These are phyloP conservation scores for Capsicum chinense DNA, from an alignment of 257 asterid species.

Conservation along the genomic window DNA sequence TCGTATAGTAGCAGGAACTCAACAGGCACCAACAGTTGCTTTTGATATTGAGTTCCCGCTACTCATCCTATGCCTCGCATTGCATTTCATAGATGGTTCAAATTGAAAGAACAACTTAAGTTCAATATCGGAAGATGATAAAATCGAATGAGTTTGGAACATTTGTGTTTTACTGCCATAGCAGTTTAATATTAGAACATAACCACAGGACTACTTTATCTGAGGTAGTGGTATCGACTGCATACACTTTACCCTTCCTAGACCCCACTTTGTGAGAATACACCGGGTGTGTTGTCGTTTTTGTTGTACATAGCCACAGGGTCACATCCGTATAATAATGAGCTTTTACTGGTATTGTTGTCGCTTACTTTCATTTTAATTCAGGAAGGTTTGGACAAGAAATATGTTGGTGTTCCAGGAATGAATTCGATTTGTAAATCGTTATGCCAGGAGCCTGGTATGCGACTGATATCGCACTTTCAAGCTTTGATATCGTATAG, in stretches of 20 bases:
- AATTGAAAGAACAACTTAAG: background rate
- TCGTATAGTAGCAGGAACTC: no score
- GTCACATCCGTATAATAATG: background rate
- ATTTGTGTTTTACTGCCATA: background rate
- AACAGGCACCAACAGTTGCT: background rate
- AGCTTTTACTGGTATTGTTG: background rate
- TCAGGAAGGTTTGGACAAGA: conserved; percentile 68
- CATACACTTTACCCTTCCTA: no score
- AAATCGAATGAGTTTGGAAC: background rate
- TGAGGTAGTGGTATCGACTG: no score
- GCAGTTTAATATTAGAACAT: background rate
- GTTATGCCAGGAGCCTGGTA: conserved; percentile 78
- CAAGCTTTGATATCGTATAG: background rate
- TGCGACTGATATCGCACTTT: conserved; percentile 25
- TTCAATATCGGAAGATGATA: background rate
- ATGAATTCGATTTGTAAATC: conserved; percentile 89
- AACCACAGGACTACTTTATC: background rate
- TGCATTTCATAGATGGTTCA: background rate
- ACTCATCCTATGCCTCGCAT: background rate
- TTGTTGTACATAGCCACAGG: background rate
- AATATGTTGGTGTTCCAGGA: conserved; percentile 87
- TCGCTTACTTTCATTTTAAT: conserved; percentile 38
- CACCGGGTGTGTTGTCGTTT: no score
- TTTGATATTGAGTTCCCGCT: background rate
- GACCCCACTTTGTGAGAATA: no score